phyloP scores from a whole-genome alignment of 768 basidiomycete genomes.

The Lactarius pseudohatsudake region DNA sequence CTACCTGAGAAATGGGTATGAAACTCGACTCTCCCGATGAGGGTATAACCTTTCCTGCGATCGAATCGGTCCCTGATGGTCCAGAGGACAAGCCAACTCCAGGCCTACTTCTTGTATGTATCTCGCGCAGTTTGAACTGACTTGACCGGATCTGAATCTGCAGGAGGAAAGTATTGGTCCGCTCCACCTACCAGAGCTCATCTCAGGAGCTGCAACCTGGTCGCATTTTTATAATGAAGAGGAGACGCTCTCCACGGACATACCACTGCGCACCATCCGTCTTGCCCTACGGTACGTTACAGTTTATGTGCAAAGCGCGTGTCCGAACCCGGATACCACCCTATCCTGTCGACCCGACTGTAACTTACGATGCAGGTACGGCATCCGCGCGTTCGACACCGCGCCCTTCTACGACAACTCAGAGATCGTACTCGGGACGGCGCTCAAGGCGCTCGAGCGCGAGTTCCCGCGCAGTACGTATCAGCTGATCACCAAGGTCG shows the following conservation, averaged over 20 bases:
- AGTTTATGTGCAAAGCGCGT: background rate
- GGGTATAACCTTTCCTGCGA: conserved; percentile 40
- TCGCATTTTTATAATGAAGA: conserved; percentile 66
- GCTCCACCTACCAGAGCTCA: conserved; percentile 45
- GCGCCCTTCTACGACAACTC: conserved; percentile 79
- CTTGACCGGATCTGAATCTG: background rate
- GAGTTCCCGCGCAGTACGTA: conserved; percentile 82
- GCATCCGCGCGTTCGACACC: conserved; percentile 80
- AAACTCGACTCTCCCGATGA: conserved; percentile 45
- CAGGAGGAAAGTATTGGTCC: conserved; percentile 40
- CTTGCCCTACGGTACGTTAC: conserved; percentile 68
- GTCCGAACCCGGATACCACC: too few relatives aligned
- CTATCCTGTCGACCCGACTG: background rate
- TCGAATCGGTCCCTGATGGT: conserved; percentile 44
- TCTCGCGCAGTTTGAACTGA: background rate
- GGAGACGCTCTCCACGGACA: conserved; percentile 52
- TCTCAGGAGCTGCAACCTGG: conserved; percentile 74
- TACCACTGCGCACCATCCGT: conserved; percentile 65
- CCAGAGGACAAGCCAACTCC: conserved; percentile 41
- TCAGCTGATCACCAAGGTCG: conserved; percentile 82
- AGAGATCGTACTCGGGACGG: conserved; percentile 72
- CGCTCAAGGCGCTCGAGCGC: conserved; percentile 52
- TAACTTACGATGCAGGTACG: conserved; percentile 53
- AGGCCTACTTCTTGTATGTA: conserved; percentile 39
- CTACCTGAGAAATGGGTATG: conserved; percentile 39